phyloP scores from a whole-genome alignment of 1,284 basidiomycete species.

The Apiotrichum siamense region DNA sequence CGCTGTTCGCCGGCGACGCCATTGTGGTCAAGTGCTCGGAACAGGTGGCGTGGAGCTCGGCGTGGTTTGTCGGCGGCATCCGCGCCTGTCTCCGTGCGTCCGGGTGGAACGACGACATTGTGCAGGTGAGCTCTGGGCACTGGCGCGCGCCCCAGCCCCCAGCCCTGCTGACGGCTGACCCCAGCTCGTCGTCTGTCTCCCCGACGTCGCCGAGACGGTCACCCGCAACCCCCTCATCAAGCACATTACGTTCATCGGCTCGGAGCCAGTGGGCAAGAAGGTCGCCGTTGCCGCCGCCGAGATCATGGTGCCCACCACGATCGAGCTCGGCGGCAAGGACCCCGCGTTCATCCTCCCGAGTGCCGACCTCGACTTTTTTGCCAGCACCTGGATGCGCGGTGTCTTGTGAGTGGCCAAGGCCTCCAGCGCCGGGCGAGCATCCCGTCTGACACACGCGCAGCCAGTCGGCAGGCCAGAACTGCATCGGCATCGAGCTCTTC shows the following conservation, averaged over 20 bases:
- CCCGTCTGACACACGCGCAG: background rate
- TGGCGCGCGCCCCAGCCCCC: no score
- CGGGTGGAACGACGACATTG: slow-evolving; percentile 71
- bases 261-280: slow-evolving; percentile 78
- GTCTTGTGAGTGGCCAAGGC: slow-evolving; percentile 64
- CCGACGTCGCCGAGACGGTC: slow-evolving; percentile 73
- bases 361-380: slow-evolving; percentile 50
- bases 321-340: slow-evolving; percentile 73
- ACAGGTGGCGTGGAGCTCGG: slow-evolving; percentile 79
- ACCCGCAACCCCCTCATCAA: slow-evolving; percentile 74
- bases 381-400: slow-evolving; percentile 65
- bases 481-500: slow-evolving; percentile 90
- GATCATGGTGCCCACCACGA: slow-evolving; percentile 77
- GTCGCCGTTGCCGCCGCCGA: slow-evolving; percentile 74
- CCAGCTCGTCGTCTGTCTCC: slow-evolving; percentile 72
- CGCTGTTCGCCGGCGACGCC: slow-evolving; percentile 83
- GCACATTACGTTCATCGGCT: slow-evolving; percentile 73
- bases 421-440: background rate
- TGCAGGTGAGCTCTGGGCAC: slow-evolving; percentile 55
- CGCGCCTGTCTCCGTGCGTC: slow-evolving; percentile 66
- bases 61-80: slow-evolving; percentile 73
- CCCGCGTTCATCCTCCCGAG: slow-evolving; percentile 51
- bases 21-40: slow-evolving; percentile 91
- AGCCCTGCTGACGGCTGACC: no score
- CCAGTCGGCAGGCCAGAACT: slow-evolving; percentile 71